Evolutionary conservation across 331 rosid species (phyloP), one percentile per base, ranked within the genome.

Genomic region (Ulmus americana): DNA sequence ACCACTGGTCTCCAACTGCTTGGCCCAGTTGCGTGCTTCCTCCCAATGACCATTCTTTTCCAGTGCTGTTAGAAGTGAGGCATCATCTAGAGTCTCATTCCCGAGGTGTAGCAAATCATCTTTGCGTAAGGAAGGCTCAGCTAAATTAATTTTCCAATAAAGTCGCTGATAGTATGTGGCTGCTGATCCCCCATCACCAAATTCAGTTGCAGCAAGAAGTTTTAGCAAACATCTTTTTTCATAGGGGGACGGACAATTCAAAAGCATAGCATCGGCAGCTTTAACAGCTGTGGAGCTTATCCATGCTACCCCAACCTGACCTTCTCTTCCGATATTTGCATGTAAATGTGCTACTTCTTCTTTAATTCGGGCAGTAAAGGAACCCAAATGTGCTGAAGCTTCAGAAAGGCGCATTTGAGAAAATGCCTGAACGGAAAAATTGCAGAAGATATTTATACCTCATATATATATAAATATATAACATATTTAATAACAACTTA

Each of bases 1-100:
- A 47, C 90, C 94, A 76, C 83, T 80, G 83, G 90, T 87, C 74
- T 88, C 96, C 85, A 92, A 76, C 73, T 88, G 98, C 77, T 79
- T 88, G 79, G 98, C 96, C 98, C 96, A 92, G 81, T 80, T 86
- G 74, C 98, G 89, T 67, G 96, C 98, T 71, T 86, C 94, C 57
- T 92, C 96, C 98, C 98, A 92, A 58, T 78, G 95, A 76, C 98
- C 82, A 79, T 86, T 92, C 63, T 85, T 79, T 78, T 85, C 91
- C 49, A 88, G 74, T 41, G 92, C 90, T 61, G 78, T 65, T 70
- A 88, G 73, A 74, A 92, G 98, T 74, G 98, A 85, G 67, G 77
- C 90, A 79, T 92, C 96, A 64, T 92, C 98, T 16, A 79, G 74
- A 75, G 86, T 80, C 76, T 88, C 94, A 47, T 83, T 72, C 48